phyloP scores from a whole-genome alignment of 257 asterid species.

The Nicotiana undulata region DNA sequence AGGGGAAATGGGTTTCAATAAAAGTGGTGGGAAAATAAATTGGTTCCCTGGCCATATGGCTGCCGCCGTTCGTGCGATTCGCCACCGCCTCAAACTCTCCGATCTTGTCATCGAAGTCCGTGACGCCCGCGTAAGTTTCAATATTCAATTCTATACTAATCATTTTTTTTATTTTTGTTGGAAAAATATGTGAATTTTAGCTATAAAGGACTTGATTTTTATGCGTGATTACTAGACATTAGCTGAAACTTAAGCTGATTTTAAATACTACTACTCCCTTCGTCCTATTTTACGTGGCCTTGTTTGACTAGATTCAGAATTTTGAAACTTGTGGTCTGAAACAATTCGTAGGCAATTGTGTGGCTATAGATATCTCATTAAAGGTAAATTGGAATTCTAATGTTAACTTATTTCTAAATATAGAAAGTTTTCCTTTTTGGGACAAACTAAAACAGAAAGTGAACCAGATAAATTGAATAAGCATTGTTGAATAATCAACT shows the following conservation, averaged over 20 bases:
- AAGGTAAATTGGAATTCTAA: too few relatives aligned
- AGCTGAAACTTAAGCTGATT: too few relatives aligned
- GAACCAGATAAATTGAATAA: not conserved
- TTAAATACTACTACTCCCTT: too few relatives aligned
- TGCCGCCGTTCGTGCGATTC: slow-evolving; percentile 80
- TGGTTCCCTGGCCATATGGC: slow-evolving; percentile 99
- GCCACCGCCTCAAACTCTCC: slow-evolving; percentile 72
- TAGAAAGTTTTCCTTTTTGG: too few relatives aligned
- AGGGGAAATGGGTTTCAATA: slow-evolving; percentile 62
- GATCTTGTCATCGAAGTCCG: slow-evolving; percentile 88
- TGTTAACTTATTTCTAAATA: too few relatives aligned
- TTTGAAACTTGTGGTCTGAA: too few relatives aligned
- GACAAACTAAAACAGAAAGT: too few relatives aligned
- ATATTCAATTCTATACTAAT: not conserved
- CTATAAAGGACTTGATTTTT: not conserved
- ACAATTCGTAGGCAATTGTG: too few relatives aligned
- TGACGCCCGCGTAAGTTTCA: slow-evolving; percentile 60
- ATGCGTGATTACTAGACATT: too few relatives aligned
- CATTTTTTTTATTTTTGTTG: not conserved
- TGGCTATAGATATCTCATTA: too few relatives aligned
- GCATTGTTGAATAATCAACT: not conserved
- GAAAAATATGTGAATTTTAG: not conserved
- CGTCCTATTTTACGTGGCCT: too few relatives aligned
- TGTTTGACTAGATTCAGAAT: too few relatives aligned
- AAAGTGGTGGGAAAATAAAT: slow-evolving; percentile 25